Base-by-base conservation (phyloP, 2,329 filamentous ascomycete genomes). In the Amylocarpus encephaloides region DNA sequence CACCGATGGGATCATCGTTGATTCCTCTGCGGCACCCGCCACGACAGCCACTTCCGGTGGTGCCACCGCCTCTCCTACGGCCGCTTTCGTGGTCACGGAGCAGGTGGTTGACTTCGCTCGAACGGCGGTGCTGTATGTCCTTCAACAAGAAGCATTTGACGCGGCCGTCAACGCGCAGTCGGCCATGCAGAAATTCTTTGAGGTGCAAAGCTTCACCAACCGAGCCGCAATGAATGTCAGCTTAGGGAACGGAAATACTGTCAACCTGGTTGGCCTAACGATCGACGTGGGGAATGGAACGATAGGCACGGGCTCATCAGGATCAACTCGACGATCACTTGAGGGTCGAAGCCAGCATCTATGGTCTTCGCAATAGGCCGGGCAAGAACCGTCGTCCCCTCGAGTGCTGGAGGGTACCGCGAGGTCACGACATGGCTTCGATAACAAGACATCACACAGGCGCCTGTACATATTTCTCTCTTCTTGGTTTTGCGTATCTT, bases 91-190 rank as follows among this genome's bases (percentile, higher is more conserved):
- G 0, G 68, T 80, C 11, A 78, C 77, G 1, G 72, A 82, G 49
- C 71, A 78, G 44, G 73, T 75, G 0, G 67, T 83, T 1, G 82
- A 86, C 59, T 86, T 86, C 67, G 76, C 80, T 0, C 74, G 82
- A 3, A 73, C 83, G 2, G 75, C 74, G 0, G 76, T 86, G 2
- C 70, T 86, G 13, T 85, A 73, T 56, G 70, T 86, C 22, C 68
- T 85, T 2, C 79, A 85, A 59, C 67, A 80, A 57, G 67, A 77
- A 50, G 70, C 65, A 5, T 59, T 82, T 1, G 64, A 69, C 30
- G 68, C 70, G 35, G 82, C 81, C 0, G 72, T 76, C 42, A 65
- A 66, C 5, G 79, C 80, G 0, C 82, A 85, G 61, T 68, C 66
- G 6, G 62, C 66, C 3, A 67, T 85, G 11, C 77, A 83, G 61